These are phyloP conservation scores for Ceratocystiopsis sp. DNA, from an alignment of 2,329 filamentous ascomycete species.

Conservation along the genomic window DNA sequence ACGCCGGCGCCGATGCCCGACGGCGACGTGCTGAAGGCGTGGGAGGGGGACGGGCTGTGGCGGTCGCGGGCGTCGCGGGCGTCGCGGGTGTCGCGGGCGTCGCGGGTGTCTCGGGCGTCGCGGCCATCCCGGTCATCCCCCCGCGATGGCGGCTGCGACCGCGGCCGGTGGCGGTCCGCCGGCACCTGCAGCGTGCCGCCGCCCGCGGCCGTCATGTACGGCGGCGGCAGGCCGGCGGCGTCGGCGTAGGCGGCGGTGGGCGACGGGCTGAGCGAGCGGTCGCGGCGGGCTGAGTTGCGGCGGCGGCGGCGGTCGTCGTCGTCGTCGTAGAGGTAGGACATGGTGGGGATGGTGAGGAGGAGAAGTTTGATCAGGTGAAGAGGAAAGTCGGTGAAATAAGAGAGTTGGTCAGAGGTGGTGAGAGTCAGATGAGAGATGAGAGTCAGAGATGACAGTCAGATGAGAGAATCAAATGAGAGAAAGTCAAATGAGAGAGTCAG, in stretches of 20 bases:
- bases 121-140: too few species aligned
- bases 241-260: not conserved
- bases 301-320: slow-evolving; percentile 14
- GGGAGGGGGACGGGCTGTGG: slow-evolving; percentile 15
- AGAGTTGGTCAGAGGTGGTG: too few species aligned
- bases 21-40: slow-evolving; percentile 30
- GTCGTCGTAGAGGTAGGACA: slow-evolving; percentile 19
- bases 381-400: too few species aligned
- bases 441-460: too few species aligned
- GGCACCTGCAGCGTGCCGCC: slow-evolving; percentile 11
- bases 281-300: slow-evolving; percentile 7
- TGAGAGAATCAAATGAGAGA: too few species aligned
- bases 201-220: slow-evolving; percentile 5
- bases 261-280: not conserved
- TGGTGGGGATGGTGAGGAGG: not conserved
- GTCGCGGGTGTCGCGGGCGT: not conserved
- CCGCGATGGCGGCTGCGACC: slow-evolving; percentile 12
- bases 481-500: too few species aligned
- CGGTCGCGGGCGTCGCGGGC: slow-evolving; percentile 1
- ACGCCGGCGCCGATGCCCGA: slow-evolving; percentile 33
- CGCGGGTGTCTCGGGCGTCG: not conserved
- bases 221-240: not conserved
- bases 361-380: not conserved
- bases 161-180: slow-evolving; percentile 13
- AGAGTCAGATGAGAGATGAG: too few species aligned